Percentiles rank a stretch among this genome's conserved stretches.
These are phyloP conservation scores for Tausonia pullulans DNA, from an alignment of 1,284 basidiomycete genomes.

Conservation along the genomic window DNA sequence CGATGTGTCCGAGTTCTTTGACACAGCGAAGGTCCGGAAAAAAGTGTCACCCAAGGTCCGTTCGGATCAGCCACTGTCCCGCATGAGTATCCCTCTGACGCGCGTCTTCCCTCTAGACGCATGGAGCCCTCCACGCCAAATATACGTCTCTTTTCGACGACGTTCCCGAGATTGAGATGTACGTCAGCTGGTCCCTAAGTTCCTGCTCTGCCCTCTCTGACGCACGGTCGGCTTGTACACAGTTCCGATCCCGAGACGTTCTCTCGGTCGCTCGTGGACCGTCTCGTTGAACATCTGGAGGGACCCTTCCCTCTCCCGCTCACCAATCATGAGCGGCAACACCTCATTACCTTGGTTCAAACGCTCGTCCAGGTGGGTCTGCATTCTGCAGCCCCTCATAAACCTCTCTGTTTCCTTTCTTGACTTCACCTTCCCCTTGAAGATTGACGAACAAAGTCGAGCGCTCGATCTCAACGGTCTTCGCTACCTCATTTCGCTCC, in stretches of 20 bases:
- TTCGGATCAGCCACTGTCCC: too few species aligned
- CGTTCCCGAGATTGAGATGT: slow-evolving; percentile 6
- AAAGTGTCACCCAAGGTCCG: too few species aligned
- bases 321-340: slow-evolving; percentile 61
- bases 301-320: slow-evolving; percentile 54
- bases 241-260: slow-evolving; percentile 38
- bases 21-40: not conserved
- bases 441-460: slow-evolving; percentile 77
- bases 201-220: too few species aligned
- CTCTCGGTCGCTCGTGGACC: slow-evolving; percentile 48
- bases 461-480: slow-evolving; percentile 79
- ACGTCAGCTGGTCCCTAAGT: too few species aligned
- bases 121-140: slow-evolving; percentile 18
- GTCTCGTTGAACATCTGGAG: slow-evolving; percentile 55
- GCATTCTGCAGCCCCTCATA: not conserved
- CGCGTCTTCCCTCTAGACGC: not conserved
- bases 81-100: too few species aligned
- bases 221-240: too few species aligned
- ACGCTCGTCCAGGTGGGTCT: slow-evolving; percentile 63
- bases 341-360: slow-evolving; percentile 68
- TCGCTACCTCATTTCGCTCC: slow-evolving; percentile 78
- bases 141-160: slow-evolving; percentile 31
- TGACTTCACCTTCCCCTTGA: not conserved
- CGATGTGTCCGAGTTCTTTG: slow-evolving; percentile 8
- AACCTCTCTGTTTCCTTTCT: not conserved